These are phyloP conservation scores for Gleditsia sinensis DNA, from an alignment of 306 rosid genomes.

Conservation along the genomic window DNA sequence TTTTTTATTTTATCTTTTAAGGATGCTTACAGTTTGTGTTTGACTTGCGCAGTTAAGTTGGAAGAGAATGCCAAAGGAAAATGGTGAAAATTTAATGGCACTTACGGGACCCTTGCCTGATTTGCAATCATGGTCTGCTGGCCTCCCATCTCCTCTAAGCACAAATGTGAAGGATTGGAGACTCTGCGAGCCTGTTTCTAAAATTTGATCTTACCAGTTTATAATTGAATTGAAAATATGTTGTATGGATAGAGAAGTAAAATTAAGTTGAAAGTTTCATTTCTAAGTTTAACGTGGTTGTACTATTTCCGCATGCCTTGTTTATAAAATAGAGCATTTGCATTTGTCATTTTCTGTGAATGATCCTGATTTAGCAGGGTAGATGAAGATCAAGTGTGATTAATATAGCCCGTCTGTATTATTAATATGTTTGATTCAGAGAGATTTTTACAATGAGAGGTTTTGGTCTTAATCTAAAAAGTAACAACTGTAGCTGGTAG, in stretches of 20 bases:
- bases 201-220: conserved; percentile 18
- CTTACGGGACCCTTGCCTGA: conserved; percentile 84
- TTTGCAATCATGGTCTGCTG: conserved; percentile 70
- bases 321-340: background rate
- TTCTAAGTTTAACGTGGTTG: background rate
- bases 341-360: background rate
- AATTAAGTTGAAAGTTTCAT: background rate
- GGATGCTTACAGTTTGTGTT: conserved; percentile 36
- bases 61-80: conserved; percentile 67
- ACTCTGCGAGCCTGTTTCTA: conserved; percentile 41
- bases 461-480: background rate
- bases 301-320: background rate
- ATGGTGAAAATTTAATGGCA: conserved; percentile 80
- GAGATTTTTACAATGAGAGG: background rate
- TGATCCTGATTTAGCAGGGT: background rate
- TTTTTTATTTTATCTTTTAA: conserved; percentile 1
- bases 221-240: background rate
- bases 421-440: background rate
- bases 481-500: background rate
- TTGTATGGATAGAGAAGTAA: background rate
- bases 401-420: background rate
- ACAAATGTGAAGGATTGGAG: conserved; percentile 67
- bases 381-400: background rate
- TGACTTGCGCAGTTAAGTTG: conserved; percentile 69
- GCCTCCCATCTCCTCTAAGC: conserved; percentile 62